Conservation (phyloP, 768 basidiomycete genomes). For the Trametes coccinea region DNA sequence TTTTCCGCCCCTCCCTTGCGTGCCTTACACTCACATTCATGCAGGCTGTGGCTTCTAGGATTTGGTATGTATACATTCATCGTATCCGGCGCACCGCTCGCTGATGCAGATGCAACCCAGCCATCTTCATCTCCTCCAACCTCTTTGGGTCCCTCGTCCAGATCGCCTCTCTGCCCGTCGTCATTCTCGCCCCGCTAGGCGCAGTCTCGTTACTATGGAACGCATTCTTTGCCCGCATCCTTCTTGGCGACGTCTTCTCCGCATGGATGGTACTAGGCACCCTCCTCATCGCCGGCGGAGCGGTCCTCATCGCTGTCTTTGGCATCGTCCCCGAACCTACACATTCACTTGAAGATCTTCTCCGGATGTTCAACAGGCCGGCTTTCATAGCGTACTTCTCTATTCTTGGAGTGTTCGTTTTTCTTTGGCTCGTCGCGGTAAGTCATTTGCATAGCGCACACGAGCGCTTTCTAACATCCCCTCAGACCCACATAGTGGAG, state of each 20-base stretch:
- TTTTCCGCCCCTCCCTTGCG: constrained; percentile 25
- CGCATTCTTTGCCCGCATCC: constrained; percentile 82
- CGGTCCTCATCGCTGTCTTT: constrained; percentile 86
- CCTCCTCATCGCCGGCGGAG: constrained; percentile 82
- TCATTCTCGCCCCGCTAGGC: constrained; percentile 91
- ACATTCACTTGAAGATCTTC: constrained; percentile 81
- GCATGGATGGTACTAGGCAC: constrained; percentile 86
- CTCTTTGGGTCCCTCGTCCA: constrained; percentile 86
- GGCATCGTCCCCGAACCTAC: constrained; percentile 90
- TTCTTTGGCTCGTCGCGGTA: constrained; percentile 63
- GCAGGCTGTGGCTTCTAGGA: constrained; percentile 83
- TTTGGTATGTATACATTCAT: constrained; percentile 49
- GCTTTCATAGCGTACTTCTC: constrained; percentile 84
- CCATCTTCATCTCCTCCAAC: constrained; percentile 86
- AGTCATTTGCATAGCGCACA: constrained; percentile 32
- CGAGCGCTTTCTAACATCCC: neutral
- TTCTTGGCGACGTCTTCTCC: constrained; percentile 86
- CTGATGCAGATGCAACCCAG: constrained; percentile 27
- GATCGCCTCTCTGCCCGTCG: constrained; percentile 91
- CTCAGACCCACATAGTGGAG: constrained; percentile 73
- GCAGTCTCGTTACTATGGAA: constrained; percentile 94
- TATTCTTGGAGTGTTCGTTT: constrained; percentile 59
- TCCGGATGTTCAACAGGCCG: constrained; percentile 71
- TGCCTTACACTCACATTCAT: constrained; percentile 1
- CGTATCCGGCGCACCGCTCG: constrained; percentile 2